Evolutionary conservation across 108 stramenopile species (phyloP), one percentile per base, ranked within the genome.

Genomic region (Cyclotella baltica): DNA sequence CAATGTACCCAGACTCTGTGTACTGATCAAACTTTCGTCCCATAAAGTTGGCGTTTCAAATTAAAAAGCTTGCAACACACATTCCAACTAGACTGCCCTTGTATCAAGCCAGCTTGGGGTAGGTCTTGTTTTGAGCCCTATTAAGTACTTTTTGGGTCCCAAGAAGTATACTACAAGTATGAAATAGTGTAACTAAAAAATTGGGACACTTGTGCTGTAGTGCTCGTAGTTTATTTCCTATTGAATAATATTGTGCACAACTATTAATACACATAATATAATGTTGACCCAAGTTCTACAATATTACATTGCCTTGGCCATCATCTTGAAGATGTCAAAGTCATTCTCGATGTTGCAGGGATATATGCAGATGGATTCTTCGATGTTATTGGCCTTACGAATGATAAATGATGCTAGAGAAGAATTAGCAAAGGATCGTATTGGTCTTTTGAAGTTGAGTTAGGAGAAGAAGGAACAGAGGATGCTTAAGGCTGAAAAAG

Each of bases 381-480:
- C 78, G 98, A 98, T 82, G 98, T 97, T 71, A 98, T 97, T 87
- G 98, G 98, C 0, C 98, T 98, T 76, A 97, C 97, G 36, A 90
- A 89, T n/a, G n/a, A n/a, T n/a, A n/a, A n/a, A n/a, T 58, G 96
- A 97, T 64, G 98, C 98, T 0, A 81, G 97, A 53, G 76, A 88
- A 23, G 93, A 96, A 78, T 75, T 98, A 83, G 82, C 80, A 55
- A 93, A 94, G 68, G 85, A 93, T 67, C 67, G 87, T 37, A 84
- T 96, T 68, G 96, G 96, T 22, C 82, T 75, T 19, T 90, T 89
- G 81, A 91, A 93, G 65, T 51, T 96, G 69, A 78, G 81, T 66
- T 87, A 81, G 31, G 92, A 75, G 29, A 88, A 90, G 33, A 68
- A 87, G n/a, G 86, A 83, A 55, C 87, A 81, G 72, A 84, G 91